Conservation (phyloP, 192 early-diverging fungal genomes). For the Coemansia sp. region DNA sequence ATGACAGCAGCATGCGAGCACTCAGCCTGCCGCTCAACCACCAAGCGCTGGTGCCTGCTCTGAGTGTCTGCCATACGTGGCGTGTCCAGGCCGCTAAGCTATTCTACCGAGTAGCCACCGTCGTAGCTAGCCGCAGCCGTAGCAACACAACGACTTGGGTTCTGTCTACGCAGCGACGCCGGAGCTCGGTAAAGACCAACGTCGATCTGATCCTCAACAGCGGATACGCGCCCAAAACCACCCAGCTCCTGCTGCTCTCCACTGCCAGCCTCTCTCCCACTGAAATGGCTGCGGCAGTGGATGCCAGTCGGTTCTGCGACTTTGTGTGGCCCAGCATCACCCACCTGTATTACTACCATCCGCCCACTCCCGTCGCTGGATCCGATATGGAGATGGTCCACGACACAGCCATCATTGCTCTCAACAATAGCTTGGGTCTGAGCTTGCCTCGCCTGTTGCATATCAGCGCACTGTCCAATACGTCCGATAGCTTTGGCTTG, state of each 20-base stretch:
- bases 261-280: background rate
- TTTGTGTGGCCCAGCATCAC: constrained; percentile 36
- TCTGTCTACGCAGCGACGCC: background rate
- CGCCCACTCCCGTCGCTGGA: background rate
- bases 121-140: constrained; percentile 12
- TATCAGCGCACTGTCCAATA: constrained; percentile 28
- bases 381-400: background rate
- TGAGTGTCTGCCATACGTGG: constrained; percentile 25
- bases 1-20: constrained; percentile 9
- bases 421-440: constrained; percentile 17
- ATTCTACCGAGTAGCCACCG: constrained; percentile 34
- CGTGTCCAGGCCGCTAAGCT: constrained; percentile 31
- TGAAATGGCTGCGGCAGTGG: background rate
- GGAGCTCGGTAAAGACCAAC: constrained; percentile 10
- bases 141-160: constrained; percentile 1
- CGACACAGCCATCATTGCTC: constrained; percentile 17
- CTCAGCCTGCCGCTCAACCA: constrained; percentile 32
- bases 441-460: constrained; percentile 17
- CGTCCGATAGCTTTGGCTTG: constrained; percentile 41
- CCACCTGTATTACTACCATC: constrained; percentile 31
- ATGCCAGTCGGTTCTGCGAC: constrained; percentile 13
- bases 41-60: constrained; percentile 4
- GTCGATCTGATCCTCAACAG: constrained; percentile 34
- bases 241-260: constrained; percentile 10
- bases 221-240: constrained; percentile 43